A percentile compares a stretch with the other conserved stretches of the same genome.
These are phyloP conservation scores for Lodderomyces theae DNA, from an alignment of 1,139 yeast genomes.

Conservation along the genomic window DNA sequence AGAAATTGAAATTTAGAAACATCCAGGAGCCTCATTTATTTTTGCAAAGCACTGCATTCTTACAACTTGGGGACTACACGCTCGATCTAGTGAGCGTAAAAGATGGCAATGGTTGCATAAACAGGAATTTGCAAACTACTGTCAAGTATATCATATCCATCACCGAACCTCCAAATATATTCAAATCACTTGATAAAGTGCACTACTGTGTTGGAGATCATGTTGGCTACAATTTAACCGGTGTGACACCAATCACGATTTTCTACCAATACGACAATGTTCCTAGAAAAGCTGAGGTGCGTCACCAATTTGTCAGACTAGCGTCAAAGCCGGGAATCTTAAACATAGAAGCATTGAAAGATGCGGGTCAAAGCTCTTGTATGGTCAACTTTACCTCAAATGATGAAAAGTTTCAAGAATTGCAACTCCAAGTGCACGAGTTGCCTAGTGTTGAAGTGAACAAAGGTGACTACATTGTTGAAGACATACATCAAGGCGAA, in stretches of 20 bases:
- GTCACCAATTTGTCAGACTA: conserved; percentile 56
- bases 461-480: conserved; percentile 69
- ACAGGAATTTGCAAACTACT: conserved; percentile 35
- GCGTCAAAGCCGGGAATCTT: conserved; percentile 81
- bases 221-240: conserved; percentile 70
- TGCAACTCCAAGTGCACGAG: conserved; percentile 62
- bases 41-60: conserved; percentile 15
- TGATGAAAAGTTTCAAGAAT: conserved; percentile 34
- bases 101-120: conserved; percentile 72
- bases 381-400: conserved; percentile 53
- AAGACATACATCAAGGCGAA: conserved; percentile 88
- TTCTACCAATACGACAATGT: conserved; percentile 70
- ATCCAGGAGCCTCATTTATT: conserved; percentile 17
- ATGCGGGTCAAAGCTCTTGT: conserved; percentile 72
- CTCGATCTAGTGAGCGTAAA: conserved; percentile 54
- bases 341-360: conserved; percentile 66
- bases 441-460: conserved; percentile 89
- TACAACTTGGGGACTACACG: conserved; percentile 49
- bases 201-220: conserved; percentile 90
- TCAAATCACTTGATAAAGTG: conserved; percentile 33
- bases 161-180: conserved; percentile 74
- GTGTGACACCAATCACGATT: conserved; percentile 76
- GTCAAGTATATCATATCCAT: conserved; percentile 50
- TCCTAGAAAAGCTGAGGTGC: conserved; percentile 57
- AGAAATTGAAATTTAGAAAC: conserved; percentile 15